Evolutionary conservation across 305 asterid species (phyloP), one percentile per base, ranked within the genome.

Genomic region (Rubia tinctorum): DNA sequence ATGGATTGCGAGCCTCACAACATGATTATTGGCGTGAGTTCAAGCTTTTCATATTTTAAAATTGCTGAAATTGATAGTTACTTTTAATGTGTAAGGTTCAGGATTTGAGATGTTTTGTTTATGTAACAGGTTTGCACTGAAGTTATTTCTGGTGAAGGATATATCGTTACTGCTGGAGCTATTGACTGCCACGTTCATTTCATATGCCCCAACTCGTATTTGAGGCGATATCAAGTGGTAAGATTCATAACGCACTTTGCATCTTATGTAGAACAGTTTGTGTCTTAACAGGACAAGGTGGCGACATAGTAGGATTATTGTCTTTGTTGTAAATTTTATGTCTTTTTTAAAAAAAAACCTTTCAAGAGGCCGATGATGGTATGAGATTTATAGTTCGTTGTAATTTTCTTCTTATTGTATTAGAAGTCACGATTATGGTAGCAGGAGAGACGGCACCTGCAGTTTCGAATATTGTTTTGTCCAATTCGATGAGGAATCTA

Each of bases 371-470:
- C 2, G 30, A 27, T 27, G 30, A 27, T 27, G 4, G 56, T 49
- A 13, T 2, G 56, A 47, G 30, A 56, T 20, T 56, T 56, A 20
- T 20, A 20, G 62, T 69, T 14, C n/a, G 53, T 69, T 47, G 15
- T 22, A 43, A 34, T 34, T 58, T 55, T 71, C n/a, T 73, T 42
- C 69, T 15, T 5, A 45, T 27, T 27, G 30, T 27, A 39, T 25
- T 13, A 94, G 97, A 97, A 66, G 86, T 91, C 87, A 91, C 97
- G 68, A 89, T 97, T 7, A 25, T 94, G 81, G 92, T 91, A 68
- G 99, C 97, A 88, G 97, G 99, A 73, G 99, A 97, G 25, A 90
- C 97, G n/a, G n/a, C n/a, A n/a, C n/a, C n/a, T n/a, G n/a, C n/a
- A n/a, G n/a, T n/a, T n/a, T n/a, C n/a, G n/a, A n/a, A n/a, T n/a